phyloP scores from a whole-genome alignment of 169 alveolate genomes.

The Plasmodium gallinaceum region DNA sequence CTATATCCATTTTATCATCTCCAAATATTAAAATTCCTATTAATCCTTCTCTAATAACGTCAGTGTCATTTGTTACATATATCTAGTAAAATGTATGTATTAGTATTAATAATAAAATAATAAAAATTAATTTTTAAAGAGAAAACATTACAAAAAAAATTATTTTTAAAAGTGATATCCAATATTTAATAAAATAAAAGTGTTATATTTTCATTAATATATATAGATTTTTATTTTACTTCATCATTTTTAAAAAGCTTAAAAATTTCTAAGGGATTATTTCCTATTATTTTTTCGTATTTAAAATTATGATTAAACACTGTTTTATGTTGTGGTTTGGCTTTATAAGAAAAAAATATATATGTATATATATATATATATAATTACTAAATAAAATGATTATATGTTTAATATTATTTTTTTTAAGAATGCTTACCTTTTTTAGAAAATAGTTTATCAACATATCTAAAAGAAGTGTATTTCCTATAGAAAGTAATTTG shows the following conservation, averaged over 20 bases:
- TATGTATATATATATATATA: too few species aligned
- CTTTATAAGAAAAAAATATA: conserved; percentile 9
- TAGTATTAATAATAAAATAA: conserved; percentile 1
- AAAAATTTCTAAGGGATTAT: conserved; percentile 25
- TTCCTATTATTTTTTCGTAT: conserved; percentile 42
- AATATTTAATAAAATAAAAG: neutral
- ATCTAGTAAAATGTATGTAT: conserved; percentile 12
- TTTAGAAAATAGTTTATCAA: conserved; percentile 7
- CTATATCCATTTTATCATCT: conserved; percentile 50
- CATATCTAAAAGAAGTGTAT: conserved; percentile 39
- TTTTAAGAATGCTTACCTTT: conserved; percentile 2
- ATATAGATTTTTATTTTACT: neutral
- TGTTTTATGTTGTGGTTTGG: neutral
- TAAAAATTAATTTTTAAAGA: neutral
- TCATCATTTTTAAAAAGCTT: conserved; percentile 59
- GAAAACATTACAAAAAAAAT: neutral
- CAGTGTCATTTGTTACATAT: conserved; percentile 40
- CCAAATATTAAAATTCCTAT: conserved; percentile 62
- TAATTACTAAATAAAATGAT: neutral
- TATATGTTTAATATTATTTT: neutral
- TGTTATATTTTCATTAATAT: neutral
- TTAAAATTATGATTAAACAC: neutral
- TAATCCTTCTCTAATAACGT: conserved; percentile 23
- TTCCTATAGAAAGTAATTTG: conserved; percentile 9
- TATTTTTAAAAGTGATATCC: neutral